Conservation (phyloP, 345 rosid species). For the Brassica nigra region DNA sequence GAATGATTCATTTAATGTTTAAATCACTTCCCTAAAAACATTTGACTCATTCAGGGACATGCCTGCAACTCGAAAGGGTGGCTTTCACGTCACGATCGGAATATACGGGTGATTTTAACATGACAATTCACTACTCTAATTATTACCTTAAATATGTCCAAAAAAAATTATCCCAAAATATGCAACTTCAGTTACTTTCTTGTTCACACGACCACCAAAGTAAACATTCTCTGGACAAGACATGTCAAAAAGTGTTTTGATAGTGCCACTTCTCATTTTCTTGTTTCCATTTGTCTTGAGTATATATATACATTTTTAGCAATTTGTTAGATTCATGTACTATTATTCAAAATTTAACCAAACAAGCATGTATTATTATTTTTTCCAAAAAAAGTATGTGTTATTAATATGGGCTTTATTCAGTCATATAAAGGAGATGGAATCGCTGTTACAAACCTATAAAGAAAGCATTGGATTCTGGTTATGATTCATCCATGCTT, state of each 20-base stretch:
- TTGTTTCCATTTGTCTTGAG: background rate
- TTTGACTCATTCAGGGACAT: conserved; percentile 31
- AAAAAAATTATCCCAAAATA: background rate
- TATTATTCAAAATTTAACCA: background rate
- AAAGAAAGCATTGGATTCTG: conserved; percentile 26
- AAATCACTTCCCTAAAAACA: conserved; percentile 12
- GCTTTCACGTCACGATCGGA: conserved; percentile 44
- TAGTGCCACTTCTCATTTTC: conserved; percentile 38
- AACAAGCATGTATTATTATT: no score
- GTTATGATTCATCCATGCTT: conserved; percentile 21
- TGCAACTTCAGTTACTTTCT: conserved; percentile 17
- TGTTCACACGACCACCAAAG: conserved; percentile 16
- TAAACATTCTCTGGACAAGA: conserved; percentile 38
- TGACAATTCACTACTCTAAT: background rate
- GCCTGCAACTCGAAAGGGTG: conserved; percentile 23
- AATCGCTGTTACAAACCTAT: background rate
- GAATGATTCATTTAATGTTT: conserved; percentile 32
- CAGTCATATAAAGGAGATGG: background rate
- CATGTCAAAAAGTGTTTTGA: conserved; percentile 37
- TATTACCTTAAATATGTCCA: conserved; percentile 22
- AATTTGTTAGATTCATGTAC: background rate
- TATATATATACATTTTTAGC: background rate
- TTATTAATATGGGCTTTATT: background rate
- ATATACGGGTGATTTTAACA: conserved; percentile 8
- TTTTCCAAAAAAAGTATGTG: background rate